These are phyloP conservation scores for Phanerochaete sordida DNA, from an alignment of 768 basidiomycete species.

Conservation along the genomic window DNA sequence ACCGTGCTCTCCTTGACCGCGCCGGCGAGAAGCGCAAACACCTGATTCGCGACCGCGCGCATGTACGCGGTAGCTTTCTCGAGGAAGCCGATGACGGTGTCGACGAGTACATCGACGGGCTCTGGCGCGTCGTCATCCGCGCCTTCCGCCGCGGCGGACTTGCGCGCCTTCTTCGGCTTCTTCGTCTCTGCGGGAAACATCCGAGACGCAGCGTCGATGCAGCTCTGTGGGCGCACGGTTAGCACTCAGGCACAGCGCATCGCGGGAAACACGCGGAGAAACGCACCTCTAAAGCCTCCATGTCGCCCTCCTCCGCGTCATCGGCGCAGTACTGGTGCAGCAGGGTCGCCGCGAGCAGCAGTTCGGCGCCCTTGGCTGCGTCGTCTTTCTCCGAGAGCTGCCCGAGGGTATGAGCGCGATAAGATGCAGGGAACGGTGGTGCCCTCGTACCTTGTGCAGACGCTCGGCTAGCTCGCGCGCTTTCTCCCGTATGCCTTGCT, in stretches of 20 bases:
- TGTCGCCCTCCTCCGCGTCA: conserved; percentile 45
- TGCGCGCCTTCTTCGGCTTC: conserved; percentile 38
- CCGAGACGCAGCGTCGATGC: conserved; percentile 53
- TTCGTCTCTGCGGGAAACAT: conserved; percentile 42
- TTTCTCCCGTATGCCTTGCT: conserved; percentile 40
- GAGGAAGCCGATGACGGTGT: conserved; percentile 86
- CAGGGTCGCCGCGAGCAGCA: conserved; percentile 67
- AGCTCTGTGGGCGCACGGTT: conserved; percentile 39
- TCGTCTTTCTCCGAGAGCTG: conserved; percentile 46
- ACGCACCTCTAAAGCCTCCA: conserved; percentile 60
- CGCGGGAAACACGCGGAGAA: background rate
- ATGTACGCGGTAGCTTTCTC: conserved; percentile 81
- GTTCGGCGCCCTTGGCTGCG: conserved; percentile 61
- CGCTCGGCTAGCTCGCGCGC: conserved; percentile 39
- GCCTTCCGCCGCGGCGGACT: conserved; percentile 22
- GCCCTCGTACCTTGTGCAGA: conserved; percentile 40
- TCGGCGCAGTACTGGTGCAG: conserved; percentile 70
- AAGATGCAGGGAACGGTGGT: conserved; percentile 4
- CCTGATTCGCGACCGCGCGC: conserved; percentile 75
- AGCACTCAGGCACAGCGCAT: background rate
- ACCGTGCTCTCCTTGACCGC: conserved; percentile 67
- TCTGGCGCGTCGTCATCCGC: conserved; percentile 39
- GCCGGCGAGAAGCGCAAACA: conserved; percentile 70
- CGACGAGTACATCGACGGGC: conserved; percentile 82
- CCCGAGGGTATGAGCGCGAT: background rate